Conservation (phyloP, 2,329 filamentous ascomycete species). For the Lachnellula cervina region DNA sequence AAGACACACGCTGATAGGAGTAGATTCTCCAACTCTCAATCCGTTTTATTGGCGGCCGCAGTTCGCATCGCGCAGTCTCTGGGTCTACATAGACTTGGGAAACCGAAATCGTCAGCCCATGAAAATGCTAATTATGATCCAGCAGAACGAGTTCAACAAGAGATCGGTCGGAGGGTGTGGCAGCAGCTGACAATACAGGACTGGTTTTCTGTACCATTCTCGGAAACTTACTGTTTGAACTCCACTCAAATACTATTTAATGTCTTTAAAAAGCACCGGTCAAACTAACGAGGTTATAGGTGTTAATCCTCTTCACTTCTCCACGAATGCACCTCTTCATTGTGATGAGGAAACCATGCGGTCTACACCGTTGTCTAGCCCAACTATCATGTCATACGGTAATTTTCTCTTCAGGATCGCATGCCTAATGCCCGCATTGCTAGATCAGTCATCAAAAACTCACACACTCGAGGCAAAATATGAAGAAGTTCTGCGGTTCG, state of each 20-base stretch:
- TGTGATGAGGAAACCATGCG: conserved; percentile 18
- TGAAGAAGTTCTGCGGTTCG: conserved; percentile 16
- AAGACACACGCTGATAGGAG: neutral
- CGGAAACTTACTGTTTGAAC: conserved; percentile 18
- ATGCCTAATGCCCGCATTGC: conserved; percentile 16
- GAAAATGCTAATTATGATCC: conserved; percentile 10
- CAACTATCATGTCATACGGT: conserved; percentile 14
- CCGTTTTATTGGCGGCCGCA: conserved; percentile 40
- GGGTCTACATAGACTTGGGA: conserved; percentile 38
- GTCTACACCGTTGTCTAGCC: conserved; percentile 4
- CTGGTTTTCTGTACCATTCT: conserved; percentile 21
- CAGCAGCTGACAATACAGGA: conserved; percentile 18
- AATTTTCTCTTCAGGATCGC: conserved; percentile 16
- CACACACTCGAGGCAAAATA: conserved; percentile 12
- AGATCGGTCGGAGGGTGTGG: conserved; percentile 16
- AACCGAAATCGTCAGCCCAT: conserved; percentile 13
- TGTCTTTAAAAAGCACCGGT: neutral
- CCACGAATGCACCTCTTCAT: conserved; percentile 10
- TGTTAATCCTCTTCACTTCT: conserved; percentile 17
- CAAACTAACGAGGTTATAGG: neutral
- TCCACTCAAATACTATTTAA: neutral
- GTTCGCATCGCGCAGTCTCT: conserved; percentile 44
- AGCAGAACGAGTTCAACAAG: conserved; percentile 9
- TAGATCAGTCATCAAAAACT: conserved; percentile 10
- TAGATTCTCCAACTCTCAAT: conserved; percentile 42